phyloP scores from a whole-genome alignment of 805 yeast species.

The Wickerhamomyces bovis region DNA sequence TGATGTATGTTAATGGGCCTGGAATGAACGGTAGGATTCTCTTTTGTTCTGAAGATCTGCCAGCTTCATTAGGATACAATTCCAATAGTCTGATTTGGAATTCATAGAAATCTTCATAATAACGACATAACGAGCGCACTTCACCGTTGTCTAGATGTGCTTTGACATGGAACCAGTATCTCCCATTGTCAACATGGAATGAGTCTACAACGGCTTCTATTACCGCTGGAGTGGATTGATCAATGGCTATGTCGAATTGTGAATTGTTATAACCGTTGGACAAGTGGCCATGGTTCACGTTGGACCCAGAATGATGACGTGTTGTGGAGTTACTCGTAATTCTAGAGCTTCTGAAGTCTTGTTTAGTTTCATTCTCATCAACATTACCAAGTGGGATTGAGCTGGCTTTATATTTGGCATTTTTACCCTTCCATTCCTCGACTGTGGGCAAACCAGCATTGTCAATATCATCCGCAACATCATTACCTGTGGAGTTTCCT shows the following conservation, averaged over 20 bases:
- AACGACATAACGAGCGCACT: slow-evolving; percentile 69
- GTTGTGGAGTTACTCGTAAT: slow-evolving; percentile 2
- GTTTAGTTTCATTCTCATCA: slow-evolving; percentile 27
- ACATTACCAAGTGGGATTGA: slow-evolving; percentile 67
- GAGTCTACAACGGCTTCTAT: slow-evolving; percentile 65
- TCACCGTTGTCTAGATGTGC: slow-evolving; percentile 66
- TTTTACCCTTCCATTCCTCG: slow-evolving; percentile 89
- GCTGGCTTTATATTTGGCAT: slow-evolving; percentile 89
- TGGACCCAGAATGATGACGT: slow-evolving; percentile 1
- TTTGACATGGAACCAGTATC: slow-evolving; percentile 80
- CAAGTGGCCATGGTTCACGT: background rate
- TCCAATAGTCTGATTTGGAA: slow-evolving; percentile 80
- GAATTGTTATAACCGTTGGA: slow-evolving; percentile 2
- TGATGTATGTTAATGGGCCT: slow-evolving; percentile 89
- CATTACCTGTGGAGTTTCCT: slow-evolving; percentile 49
- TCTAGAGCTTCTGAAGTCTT: slow-evolving; percentile 4
- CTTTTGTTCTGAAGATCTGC: slow-evolving; percentile 62
- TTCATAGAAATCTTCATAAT: slow-evolving; percentile 93
- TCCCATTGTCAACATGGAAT: slow-evolving; percentile 73
- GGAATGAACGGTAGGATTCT: slow-evolving; percentile 92
- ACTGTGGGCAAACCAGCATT: slow-evolving; percentile 80
- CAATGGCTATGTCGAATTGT: slow-evolving; percentile 1
- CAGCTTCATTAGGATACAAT: slow-evolving; percentile 88
- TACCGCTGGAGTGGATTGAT: slow-evolving; percentile 17
- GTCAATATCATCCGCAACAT: slow-evolving; percentile 52